Conservation (phyloP, 225 moss, liverwort and hornwort species). For the Anthoceros angustus region DNA sequence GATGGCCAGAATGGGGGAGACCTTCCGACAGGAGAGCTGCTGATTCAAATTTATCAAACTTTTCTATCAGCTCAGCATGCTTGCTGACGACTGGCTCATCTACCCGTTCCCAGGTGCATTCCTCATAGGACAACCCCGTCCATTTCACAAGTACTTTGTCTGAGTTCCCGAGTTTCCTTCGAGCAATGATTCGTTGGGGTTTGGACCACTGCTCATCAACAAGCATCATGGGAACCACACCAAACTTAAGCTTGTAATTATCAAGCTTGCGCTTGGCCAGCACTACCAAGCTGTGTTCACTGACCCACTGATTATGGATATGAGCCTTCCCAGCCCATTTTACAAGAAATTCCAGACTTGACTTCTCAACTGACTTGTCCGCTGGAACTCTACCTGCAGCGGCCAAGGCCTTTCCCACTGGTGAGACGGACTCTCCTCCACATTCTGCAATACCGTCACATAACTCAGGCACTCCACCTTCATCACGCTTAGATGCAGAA, state of each 20-base stretch:
- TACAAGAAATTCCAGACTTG: constrained; percentile 53
- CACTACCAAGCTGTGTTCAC: constrained; percentile 36
- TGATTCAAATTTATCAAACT: constrained; percentile 40
- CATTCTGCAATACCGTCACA: neutral
- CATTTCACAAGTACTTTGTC: constrained; percentile 72
- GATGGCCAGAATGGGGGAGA: neutral
- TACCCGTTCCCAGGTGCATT: constrained; percentile 74
- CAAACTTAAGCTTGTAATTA: constrained; percentile 48
- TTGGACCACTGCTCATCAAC: constrained; percentile 43
- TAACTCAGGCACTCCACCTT: too few relatives aligned
- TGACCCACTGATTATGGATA: constrained; percentile 79
- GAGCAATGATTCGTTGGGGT: constrained; percentile 64
- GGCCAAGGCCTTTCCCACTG: too few relatives aligned
- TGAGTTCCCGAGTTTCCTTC: constrained; percentile 22
- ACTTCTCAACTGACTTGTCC: neutral
- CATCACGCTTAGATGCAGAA: too few relatives aligned
- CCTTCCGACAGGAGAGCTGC: constrained; percentile 22
- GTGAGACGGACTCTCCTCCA: neutral
- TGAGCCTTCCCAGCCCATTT: constrained; percentile 74
- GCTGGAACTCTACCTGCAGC: too few relatives aligned
- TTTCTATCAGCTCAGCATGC: constrained; percentile 26
- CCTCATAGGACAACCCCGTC: constrained; percentile 58
- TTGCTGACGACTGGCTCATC: constrained; percentile 31
- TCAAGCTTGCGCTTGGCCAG: constrained; percentile 55
- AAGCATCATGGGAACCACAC: constrained; percentile 28